Evolutionary conservation across 2,329 filamentous ascomycete species (phyloP).

Genomic region (Cryphonectria japonica): DNA sequence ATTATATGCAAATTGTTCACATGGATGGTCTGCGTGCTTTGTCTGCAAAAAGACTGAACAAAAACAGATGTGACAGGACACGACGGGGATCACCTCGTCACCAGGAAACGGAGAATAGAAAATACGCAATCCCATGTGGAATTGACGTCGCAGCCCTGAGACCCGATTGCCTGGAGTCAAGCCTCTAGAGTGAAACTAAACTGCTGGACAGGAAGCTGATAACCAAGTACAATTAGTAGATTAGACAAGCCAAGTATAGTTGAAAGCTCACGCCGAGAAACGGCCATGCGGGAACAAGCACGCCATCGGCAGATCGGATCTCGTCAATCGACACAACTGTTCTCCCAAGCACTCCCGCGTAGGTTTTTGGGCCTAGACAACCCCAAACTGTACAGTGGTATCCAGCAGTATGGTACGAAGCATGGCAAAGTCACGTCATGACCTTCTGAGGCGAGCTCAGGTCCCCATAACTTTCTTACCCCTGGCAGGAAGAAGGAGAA

Average conservation of each 20-base stretch:
- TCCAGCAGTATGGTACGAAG: conserved; percentile 4
- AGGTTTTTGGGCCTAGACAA: not conserved
- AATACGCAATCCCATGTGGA: conserved; percentile 12
- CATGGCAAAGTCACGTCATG: conserved; percentile 22
- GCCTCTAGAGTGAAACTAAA: not conserved
- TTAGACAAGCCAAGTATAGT: not conserved
- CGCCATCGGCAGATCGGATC: conserved; percentile 29
- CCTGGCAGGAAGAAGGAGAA: not conserved
- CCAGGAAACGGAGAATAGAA: conserved; percentile 7
- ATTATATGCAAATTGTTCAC: not conserved
- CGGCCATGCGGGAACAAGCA: conserved; percentile 26
- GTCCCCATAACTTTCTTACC: not conserved
- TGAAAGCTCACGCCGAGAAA: conserved; percentile 20
- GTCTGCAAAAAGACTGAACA: not conserved
- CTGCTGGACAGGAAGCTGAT: not conserved
- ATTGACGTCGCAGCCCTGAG: not conserved
- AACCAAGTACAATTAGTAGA: too few relatives aligned
- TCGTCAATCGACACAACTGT: conserved; percentile 25
- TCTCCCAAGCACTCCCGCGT: not conserved
- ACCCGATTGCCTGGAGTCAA: not conserved
- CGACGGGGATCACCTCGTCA: not conserved
- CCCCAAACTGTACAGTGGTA: not conserved
- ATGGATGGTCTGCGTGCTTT: not conserved
- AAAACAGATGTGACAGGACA: not conserved
- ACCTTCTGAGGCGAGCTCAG: conserved; percentile 19